These are phyloP conservation scores for Camellia japonica DNA, from an alignment of 148 eudicot species.

Conservation along the genomic window DNA sequence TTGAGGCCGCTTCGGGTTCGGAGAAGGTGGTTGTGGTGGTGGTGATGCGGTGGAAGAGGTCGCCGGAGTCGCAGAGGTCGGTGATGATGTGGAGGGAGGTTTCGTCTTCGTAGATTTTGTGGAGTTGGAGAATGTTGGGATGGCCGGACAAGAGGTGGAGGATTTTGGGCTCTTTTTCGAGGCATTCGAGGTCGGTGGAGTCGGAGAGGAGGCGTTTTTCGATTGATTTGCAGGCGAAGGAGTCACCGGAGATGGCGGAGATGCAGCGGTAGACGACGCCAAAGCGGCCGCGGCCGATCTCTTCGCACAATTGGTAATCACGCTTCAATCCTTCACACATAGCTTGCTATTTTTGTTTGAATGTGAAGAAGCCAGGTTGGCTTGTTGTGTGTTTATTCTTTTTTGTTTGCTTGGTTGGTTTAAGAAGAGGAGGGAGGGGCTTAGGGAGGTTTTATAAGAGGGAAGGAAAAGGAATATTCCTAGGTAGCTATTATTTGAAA, in stretches of 20 bases:
- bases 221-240: constrained; percentile 69
- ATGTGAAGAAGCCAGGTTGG: too few relatives aligned
- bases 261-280: constrained; percentile 74
- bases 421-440: too few relatives aligned
- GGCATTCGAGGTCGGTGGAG: constrained; percentile 49
- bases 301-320: constrained; percentile 69
- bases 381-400: too few relatives aligned
- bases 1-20: constrained; percentile 48
- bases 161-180: constrained; percentile 46
- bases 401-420: too few relatives aligned
- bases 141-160: constrained; percentile 29
- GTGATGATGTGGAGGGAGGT: constrained; percentile 35
- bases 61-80: constrained; percentile 41
- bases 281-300: constrained; percentile 84
- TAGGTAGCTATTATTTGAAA: too few relatives aligned
- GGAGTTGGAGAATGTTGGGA: constrained; percentile 33
- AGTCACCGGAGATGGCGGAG: constrained; percentile 29
- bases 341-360: too few relatives aligned
- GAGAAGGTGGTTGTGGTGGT: constrained; percentile 23
- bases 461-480: too few relatives aligned
- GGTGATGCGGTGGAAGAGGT: constrained; percentile 33
- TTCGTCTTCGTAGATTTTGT: constrained; percentile 41
- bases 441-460: too few relatives aligned
- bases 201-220: constrained; percentile 57
- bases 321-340: constrained; percentile 54